Percentiles rank a stretch among this genome's conserved stretches.
Evolutionary conservation across 2,329 filamentous ascomycete species (phyloP).

Genomic region (Cercospora brassicicola): DNA sequence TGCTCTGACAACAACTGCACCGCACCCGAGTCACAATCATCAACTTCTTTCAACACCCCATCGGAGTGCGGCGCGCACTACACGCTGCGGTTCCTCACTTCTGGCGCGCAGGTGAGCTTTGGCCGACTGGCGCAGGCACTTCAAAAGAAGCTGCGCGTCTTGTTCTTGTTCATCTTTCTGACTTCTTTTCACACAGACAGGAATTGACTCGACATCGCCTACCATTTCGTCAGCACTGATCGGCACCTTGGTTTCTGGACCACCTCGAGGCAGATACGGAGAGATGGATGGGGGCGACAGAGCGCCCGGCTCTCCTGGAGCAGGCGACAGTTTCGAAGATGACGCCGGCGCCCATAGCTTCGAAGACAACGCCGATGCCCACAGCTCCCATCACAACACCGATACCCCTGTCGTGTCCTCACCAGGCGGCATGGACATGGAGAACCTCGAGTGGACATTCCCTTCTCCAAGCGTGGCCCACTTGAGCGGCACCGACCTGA

Average conservation of each 20-base stretch:
- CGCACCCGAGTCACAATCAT: background rate
- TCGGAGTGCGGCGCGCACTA: background rate
- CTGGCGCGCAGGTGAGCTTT: constrained; percentile 10
- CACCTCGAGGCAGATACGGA: background rate
- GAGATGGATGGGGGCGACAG: constrained; percentile 10
- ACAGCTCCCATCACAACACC: too few species aligned
- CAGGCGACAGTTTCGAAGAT: background rate
- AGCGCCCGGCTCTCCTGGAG: too few species aligned
- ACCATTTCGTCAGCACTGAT: background rate
- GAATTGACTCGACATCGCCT: background rate
- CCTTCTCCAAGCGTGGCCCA: background rate
- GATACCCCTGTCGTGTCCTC: background rate
- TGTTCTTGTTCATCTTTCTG: background rate
- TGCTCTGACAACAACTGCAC: background rate
- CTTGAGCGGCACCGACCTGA: background rate
- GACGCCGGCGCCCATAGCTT: too few species aligned
- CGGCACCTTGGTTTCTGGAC: background rate
- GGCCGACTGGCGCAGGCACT: background rate
- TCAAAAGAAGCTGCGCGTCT: background rate
- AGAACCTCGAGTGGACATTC: background rate
- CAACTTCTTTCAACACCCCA: background rate
- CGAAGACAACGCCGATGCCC: too few species aligned
- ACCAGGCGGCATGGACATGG: background rate
- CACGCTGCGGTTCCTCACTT: constrained; percentile 3
- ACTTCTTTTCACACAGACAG: background rate